A percentile compares a stretch with the other conserved stretches of the same genome.
Conservation (phyloP, 2,329 filamentous ascomycete species). For the Diplodia corticola region DNA sequence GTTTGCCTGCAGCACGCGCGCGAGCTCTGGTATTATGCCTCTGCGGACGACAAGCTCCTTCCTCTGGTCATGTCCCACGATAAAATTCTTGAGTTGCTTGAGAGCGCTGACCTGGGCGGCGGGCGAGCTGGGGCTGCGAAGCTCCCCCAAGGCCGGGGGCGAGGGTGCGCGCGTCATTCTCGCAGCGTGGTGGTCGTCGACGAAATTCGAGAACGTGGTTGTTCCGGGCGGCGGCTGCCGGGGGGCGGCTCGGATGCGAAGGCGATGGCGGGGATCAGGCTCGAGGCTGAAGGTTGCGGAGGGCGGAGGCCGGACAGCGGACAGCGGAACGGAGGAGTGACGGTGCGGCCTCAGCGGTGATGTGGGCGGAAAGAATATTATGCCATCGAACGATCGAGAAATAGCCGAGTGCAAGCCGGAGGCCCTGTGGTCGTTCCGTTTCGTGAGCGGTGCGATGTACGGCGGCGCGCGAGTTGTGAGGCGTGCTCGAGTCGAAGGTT, state of each 20-base stretch:
- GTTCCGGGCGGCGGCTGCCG: neutral
- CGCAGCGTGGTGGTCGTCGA: neutral
- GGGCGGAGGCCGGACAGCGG: constrained; percentile 17
- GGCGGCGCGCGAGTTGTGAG: neutral
- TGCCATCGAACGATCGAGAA: constrained; percentile 21
- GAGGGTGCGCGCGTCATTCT: constrained; percentile 40
- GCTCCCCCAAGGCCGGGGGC: constrained; percentile 40
- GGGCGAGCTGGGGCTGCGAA: constrained; percentile 38
- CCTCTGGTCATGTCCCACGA: constrained; percentile 82
- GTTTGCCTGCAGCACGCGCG: constrained; percentile 51
- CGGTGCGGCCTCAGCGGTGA: constrained; percentile 1
- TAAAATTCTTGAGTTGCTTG: constrained; percentile 78
- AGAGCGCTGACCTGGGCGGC: constrained; percentile 58
- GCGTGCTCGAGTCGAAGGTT: neutral
- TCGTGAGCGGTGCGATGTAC: neutral
- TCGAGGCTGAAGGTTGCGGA: constrained; percentile 10
- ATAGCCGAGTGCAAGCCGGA: neutral
- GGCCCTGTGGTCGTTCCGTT: neutral
- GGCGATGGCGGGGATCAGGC: neutral
- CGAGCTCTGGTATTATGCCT: constrained; percentile 66
- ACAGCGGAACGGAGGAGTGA: constrained; percentile 9
- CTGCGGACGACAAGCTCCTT: constrained; percentile 76
- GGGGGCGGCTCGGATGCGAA: neutral
- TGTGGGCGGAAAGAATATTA: constrained; percentile 12
- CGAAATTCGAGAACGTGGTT: neutral